Evolutionary conservation across 225 moss, liverwort and hornwort genomes (phyloP), one percentile per base, ranked within the genome.

Genomic region (Marchantia polymorpha): DNA sequence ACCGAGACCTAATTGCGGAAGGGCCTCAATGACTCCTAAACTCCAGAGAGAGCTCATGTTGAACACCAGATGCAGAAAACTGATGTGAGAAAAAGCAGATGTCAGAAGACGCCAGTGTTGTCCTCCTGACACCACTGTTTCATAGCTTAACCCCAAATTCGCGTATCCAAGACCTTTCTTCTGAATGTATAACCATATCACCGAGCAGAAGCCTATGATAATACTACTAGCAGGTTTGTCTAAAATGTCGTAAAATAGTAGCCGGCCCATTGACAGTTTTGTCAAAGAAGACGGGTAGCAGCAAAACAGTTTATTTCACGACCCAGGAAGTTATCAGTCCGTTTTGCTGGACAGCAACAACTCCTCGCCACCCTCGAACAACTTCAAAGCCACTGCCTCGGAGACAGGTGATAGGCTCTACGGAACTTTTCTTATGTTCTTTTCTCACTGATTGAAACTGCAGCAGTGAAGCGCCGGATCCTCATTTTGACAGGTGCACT

Each of bases 11-110:
- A 90, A 84, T 31, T 78, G 86, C 30, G 84, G 82, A 60, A 87
- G 81, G 67, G 88, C 86, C 79, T 99, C 99, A 69, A 99, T 83
- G 31, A 95, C 83, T 53, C 93, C 95, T 20, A 99, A 91, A 88
- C 93, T 99, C 99, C 99, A 99, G 12, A 99, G 85, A 49, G 99
- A 91, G 71, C 99, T 99, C 92, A 95, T 93, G 77, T 99, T 99
- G 87, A 99, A 99, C 79, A 99, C 88, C 84, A 99, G 90, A 78
- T 99, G 95, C 59, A 99, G 88, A 83, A 99, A 95, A 80, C 93
- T 94, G 80, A 99, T 90, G 79, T 99, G 99, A 11, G 99, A 93
- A 83, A 99, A 92, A 4, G 99, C 82, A 31, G 95, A 90, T 22
- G 99, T 93, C 69, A 99, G 83, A 78, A 99, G 83, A 51, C 99